Evolutionary conservation across 2,329 filamentous ascomycete species (phyloP).

Genomic region (Alternaria dauci): DNA sequence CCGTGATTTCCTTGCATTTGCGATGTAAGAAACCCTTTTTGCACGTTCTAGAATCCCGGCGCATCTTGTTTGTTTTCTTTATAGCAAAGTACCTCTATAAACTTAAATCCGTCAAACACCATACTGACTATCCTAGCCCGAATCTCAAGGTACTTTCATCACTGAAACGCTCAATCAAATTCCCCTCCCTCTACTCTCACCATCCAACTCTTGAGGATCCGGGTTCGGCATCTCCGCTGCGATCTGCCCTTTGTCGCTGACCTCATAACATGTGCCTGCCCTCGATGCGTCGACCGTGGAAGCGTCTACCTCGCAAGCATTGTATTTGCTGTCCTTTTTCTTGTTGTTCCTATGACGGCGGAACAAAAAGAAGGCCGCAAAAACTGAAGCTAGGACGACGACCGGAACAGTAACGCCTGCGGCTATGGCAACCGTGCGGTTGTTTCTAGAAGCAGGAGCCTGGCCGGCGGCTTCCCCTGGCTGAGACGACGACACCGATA

Average conservation of each 20-base stretch:
- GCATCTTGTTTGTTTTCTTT: background rate
- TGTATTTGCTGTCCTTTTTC: background rate
- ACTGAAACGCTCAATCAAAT: background rate
- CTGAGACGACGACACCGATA: background rate
- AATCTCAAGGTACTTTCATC: background rate
- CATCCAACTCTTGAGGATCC: slow-evolving; percentile 1
- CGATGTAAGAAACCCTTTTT: background rate
- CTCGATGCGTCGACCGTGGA: background rate
- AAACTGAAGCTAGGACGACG: background rate
- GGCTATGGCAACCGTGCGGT: background rate
- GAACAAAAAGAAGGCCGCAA: background rate
- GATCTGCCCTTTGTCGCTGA: background rate
- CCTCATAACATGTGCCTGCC: background rate
- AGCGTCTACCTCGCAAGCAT: background rate
- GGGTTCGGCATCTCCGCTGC: background rate
- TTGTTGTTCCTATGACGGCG: background rate
- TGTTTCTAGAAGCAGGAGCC: background rate
- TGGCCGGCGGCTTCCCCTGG: background rate
- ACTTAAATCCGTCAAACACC: background rate
- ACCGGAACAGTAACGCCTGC: background rate
- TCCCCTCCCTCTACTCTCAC: background rate
- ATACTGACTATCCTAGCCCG: background rate
- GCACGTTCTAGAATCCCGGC: background rate
- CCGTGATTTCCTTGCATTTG: background rate
- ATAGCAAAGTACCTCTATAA: background rate